Conservation (phyloP, 352 stramenopile species). For the Phytophthora sojae region DNA sequence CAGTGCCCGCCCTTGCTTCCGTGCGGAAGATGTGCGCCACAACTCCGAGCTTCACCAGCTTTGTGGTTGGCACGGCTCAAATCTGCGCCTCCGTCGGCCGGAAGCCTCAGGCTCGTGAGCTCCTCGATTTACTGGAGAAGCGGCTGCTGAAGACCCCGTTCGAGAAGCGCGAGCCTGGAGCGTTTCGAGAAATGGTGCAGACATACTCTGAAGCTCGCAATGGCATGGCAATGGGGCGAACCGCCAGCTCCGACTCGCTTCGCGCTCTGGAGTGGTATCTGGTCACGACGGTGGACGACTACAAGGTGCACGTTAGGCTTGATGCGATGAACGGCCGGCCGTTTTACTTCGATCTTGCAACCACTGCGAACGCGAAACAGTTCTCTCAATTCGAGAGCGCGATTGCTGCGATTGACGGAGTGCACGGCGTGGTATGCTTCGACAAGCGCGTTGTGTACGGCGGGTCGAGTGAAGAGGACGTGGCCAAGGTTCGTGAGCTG, state of each 20-base stretch:
- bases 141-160: conserved; percentile 30
- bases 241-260: conserved; percentile 2
- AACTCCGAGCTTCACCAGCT: conserved; percentile 12
- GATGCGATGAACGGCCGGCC: conserved; percentile 14
- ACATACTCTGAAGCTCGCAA: conserved; percentile 16
- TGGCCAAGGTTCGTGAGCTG: conserved; percentile 1
- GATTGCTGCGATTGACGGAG: conserved; percentile 4
- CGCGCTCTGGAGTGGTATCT: conserved; percentile 7
- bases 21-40: conserved; percentile 21
- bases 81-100: conserved; percentile 24
- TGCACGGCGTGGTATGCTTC: conserved; percentile 1
- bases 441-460: conserved; percentile 15
- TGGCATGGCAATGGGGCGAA: conserved; percentile 20
- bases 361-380: conserved; percentile 8
- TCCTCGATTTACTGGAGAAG: conserved; percentile 39
- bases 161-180: not conserved
- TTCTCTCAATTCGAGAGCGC: conserved; percentile 4
- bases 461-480: conserved; percentile 9
- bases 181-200: conserved; percentile 20
- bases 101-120: conserved; percentile 23
- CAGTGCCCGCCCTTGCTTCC: conserved; percentile 9
- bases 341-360: conserved; percentile 11
- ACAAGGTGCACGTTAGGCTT: conserved; percentile 16
- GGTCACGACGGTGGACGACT: conserved; percentile 2
- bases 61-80: conserved; percentile 29